Conservation (phyloP, 805 yeast species). For the Naumovozyma baii region DNA sequence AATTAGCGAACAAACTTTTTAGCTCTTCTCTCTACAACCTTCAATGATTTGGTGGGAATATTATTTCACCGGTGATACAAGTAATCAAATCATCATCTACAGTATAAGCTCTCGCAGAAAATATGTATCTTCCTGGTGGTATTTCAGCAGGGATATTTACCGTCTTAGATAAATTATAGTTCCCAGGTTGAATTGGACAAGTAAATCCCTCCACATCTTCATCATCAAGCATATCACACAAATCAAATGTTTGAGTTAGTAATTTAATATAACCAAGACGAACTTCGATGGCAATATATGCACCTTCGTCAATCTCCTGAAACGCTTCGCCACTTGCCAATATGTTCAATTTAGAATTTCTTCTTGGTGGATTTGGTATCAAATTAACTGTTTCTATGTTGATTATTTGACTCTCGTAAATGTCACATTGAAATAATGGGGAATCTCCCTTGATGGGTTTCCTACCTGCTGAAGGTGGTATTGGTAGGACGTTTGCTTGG, state of each 20-base stretch:
- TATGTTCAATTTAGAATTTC: slow-evolving; percentile 78
- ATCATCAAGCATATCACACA: slow-evolving; percentile 78
- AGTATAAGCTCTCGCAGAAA: slow-evolving; percentile 83
- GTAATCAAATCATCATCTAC: slow-evolving; percentile 72
- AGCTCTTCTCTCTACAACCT: background rate
- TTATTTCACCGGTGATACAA: slow-evolving; percentile 69
- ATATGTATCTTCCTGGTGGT: slow-evolving; percentile 89
- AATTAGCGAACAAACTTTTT: background rate
- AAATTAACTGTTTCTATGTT: slow-evolving; percentile 49
- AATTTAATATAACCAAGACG: slow-evolving; percentile 85
- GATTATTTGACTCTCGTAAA: slow-evolving; percentile 51
- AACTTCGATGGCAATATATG: slow-evolving; percentile 91
- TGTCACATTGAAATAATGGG: slow-evolving; percentile 73
- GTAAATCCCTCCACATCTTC: slow-evolving; percentile 52
- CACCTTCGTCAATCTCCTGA: slow-evolving; percentile 61
- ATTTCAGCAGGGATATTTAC: slow-evolving; percentile 86
- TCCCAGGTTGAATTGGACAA: slow-evolving; percentile 75
- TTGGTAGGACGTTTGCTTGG: background rate
- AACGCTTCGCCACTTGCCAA: slow-evolving; percentile 59
- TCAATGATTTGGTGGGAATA: slow-evolving; percentile 23
- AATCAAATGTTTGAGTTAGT: slow-evolving; percentile 80
- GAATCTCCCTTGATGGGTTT: slow-evolving; percentile 86
- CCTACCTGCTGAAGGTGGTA: slow-evolving; percentile 13
- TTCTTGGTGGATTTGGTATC: slow-evolving; percentile 78
- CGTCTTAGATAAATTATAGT: slow-evolving; percentile 51